These are phyloP conservation scores for Ceratocystis albifundus DNA, from an alignment of 2,329 filamentous ascomycete genomes.

Conservation along the genomic window DNA sequence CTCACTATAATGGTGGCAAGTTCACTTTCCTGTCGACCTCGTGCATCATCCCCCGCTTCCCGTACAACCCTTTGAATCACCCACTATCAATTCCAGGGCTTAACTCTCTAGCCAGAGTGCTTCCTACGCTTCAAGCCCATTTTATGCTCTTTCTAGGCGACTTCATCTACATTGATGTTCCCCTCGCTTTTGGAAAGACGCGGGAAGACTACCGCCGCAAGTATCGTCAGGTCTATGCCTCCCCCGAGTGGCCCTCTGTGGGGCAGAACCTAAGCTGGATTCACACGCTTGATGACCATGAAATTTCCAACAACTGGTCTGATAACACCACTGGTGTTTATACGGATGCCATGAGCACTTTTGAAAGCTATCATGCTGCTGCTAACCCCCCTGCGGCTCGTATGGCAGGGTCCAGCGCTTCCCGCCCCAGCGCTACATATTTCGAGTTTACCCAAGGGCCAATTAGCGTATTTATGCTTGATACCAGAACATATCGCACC, in stretches of 20 bases:
- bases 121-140: conserved; percentile 61
- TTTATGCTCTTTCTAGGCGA: conserved; percentile 77
- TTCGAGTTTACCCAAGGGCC: conserved; percentile 85
- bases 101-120: conserved; percentile 58
- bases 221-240: conserved; percentile 91
- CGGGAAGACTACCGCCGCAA: conserved; percentile 73
- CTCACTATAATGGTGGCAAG: conserved; percentile 49
- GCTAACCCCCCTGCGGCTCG: conserved; percentile 66
- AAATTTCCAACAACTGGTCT: conserved; percentile 91
- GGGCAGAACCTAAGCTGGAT: conserved; percentile 85
- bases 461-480: conserved; percentile 86
- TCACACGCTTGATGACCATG: conserved; percentile 91
- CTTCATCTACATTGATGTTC: conserved; percentile 87
- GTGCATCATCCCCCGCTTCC: conserved; percentile 77
- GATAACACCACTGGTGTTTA: conserved; percentile 72
- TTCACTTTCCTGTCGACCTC: conserved; percentile 89
- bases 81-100: conserved; percentile 73
- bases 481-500: conserved; percentile 79
- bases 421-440: conserved; percentile 55
- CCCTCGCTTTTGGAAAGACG: conserved; percentile 60
- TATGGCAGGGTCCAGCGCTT: conserved; percentile 34
- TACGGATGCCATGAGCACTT: conserved; percentile 68
- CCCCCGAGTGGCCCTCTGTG: conserved; percentile 74
- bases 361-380: conserved; percentile 71
- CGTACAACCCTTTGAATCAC: conserved; percentile 76